Evolutionary conservation across 768 basidiomycete species (phyloP), one percentile per base, ranked within the genome.

Genomic region (Fomitopsis serialis): DNA sequence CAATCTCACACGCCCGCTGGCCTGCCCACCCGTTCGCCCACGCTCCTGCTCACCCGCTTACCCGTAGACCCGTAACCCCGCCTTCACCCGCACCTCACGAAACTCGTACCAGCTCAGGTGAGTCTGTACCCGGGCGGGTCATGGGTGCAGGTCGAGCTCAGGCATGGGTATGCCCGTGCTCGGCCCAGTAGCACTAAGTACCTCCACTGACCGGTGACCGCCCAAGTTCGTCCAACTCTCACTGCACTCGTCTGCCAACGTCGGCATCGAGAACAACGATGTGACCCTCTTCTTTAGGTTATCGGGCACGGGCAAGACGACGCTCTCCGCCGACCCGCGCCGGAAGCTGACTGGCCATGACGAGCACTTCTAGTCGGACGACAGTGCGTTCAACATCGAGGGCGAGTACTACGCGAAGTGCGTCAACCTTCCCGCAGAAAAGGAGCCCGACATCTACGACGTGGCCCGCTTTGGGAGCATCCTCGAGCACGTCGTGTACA

Each of bases 271-370:
- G 56, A 80, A 89, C 49, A 81, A 82, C 53, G 96, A 98, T 65
- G 95, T 98, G 45, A 97, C 97, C 0, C 84, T 99, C n/a, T 99
- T 99, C 85, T 99, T 99, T 70, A 97, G 97, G 68, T 84, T 99
- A 32, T 93, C 91, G 25, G 97, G 97, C 36, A 99, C 97, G 1
- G 97, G 97, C 60, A 99, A 99, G 80, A 98, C 97, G 49, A 98
- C 97, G 2, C 85, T 98, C 48, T 98, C 96, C 12, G 94, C 97
- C 27, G 97, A 99, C 71, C 93, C 96, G 21, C 80, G 84, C 62
- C 92, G 97, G 56, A 75, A 89, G 49, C 84, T 99, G 56, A 98
- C 98, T 61, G 97, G 97, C 61, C 97, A 99, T 69, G 97, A 99
- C 69, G 97, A 98, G 74, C 97, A 99, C 68, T 97, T 99, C 65